Percentiles rank a stretch among this genome's conserved stretches.
Evolutionary conservation across 31 red algal genomes (phyloP).

Genomic region (Endocladia muricata): DNA sequence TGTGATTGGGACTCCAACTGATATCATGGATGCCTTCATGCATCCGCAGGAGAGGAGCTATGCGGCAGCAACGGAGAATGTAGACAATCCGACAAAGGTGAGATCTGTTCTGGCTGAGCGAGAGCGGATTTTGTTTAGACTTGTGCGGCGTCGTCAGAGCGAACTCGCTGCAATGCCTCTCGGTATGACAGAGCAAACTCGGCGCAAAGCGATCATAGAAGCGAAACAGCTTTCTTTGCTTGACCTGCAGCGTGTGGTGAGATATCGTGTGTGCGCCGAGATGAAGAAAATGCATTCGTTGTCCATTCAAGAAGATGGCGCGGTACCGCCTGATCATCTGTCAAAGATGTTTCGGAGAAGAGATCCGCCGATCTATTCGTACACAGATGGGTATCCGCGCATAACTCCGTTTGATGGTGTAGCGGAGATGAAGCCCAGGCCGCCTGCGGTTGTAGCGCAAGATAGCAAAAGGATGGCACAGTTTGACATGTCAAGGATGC

Average conservation of each 20-base stretch:
- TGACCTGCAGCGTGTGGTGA: conserved; percentile 58
- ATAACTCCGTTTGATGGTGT: conserved; percentile 50
- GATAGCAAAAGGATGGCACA: conserved; percentile 50
- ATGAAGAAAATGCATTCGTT: conserved; percentile 56
- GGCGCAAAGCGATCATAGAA: conserved; percentile 66
- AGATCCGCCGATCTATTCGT: conserved; percentile 63
- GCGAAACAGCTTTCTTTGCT: conserved; percentile 52
- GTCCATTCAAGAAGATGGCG: conserved; percentile 37
- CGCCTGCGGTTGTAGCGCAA: conserved; percentile 22
- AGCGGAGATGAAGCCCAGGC: conserved; percentile 29
- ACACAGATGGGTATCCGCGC: conserved; percentile 51
- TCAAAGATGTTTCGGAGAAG: conserved; percentile 31
- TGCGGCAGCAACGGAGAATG: conserved; percentile 5
- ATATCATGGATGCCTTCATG: conserved; percentile 43
- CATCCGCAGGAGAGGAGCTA: not conserved
- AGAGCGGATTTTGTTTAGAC: conserved; percentile 42
- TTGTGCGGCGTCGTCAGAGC: conserved; percentile 24
- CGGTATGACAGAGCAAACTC: conserved; percentile 52
- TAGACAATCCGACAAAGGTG: conserved; percentile 35
- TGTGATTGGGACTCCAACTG: no score
- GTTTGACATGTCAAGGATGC: conserved; percentile 46
- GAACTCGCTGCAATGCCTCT: conserved; percentile 59
- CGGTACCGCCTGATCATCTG: conserved; percentile 50
- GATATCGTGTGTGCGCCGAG: conserved; percentile 48
- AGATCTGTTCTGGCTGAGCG: conserved; percentile 52